phyloP scores from a whole-genome alignment of 2,329 filamentous ascomycete genomes.

The Monilinia laxa region DNA sequence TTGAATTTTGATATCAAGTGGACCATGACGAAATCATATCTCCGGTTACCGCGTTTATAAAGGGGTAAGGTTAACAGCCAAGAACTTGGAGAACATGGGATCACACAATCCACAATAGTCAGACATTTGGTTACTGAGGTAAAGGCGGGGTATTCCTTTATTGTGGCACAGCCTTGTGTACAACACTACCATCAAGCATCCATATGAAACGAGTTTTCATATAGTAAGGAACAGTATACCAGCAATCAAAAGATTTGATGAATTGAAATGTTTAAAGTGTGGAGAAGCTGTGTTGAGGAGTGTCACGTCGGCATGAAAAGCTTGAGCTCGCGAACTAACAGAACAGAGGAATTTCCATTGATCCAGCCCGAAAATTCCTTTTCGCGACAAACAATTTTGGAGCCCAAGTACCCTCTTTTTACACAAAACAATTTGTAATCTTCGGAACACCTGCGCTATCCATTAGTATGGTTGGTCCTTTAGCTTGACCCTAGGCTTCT shows the following conservation, averaged over 20 bases:
- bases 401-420: not conserved
- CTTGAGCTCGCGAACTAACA: not conserved
- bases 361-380: not conserved
- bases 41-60: not conserved
- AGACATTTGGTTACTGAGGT: not conserved
- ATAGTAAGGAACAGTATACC: not conserved
- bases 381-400: not conserved
- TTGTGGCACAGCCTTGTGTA: not conserved
- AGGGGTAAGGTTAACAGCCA: not conserved
- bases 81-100: not conserved
- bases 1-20: not conserved
- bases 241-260: not conserved
- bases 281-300: not conserved
- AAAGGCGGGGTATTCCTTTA: constrained; percentile 1
- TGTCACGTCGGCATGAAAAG: not conserved
- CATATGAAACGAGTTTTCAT: not conserved
- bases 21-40: constrained; percentile 2
- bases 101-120: not conserved
- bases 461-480: no score
- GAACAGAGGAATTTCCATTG: not conserved
- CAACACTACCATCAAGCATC: not conserved
- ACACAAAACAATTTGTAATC: not conserved
- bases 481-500: not conserved
- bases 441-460: not conserved
- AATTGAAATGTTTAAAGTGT: not conserved